Evolutionary conservation across 2,329 filamentous ascomycete species (phyloP), one percentile per base, ranked within the genome.

Genomic region (Didymella keratinophila): DNA sequence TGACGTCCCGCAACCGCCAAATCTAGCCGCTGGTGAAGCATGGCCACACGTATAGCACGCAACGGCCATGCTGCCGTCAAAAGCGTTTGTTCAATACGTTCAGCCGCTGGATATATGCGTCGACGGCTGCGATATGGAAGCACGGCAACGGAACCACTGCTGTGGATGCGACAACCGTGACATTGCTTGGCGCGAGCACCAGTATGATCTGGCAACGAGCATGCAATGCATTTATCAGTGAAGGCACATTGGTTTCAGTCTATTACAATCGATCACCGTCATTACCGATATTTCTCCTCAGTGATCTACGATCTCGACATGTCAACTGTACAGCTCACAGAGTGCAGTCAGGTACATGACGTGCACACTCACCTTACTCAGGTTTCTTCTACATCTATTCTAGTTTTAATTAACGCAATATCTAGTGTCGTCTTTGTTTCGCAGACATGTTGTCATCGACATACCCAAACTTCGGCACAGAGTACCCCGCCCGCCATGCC

Each of bases 221-320:
- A 46, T 9, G 20, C 16, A n/a, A 41, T 42, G 23, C 42, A 43
- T 39, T 21, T 16, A 34, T 46, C 18, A 18, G 16, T 16, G 11
- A 39, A 12, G 6, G 37, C 18, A 46, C n/a, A 41, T 34, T 41
- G 16, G 11, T 46, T 32, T 46, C 23, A 37, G 3, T 32, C 6
- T 52, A 57, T 18, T 28, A 18, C 10, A 57, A 52, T 57, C 42
- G 5, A 57, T 36, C 34, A 47, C 42, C 30, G 48, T 57, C 42
- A 23, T 42, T 52, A 52, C 48, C 27, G n/a, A 30, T 37, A n/a
- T 21, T 18, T 28, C 23, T 16, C 16, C 45, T n/a, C 12, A n/a
- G 20, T n/a, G 18, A 7, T 10, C 11, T 34, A 4, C 6, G 14
- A 27, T n/a, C 23, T 43, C 16, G 5, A 43, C 41, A 8, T n/a